A percentile compares a stretch with the other conserved stretches of the same genome.
Conservation (phyloP, 1,284 basidiomycete genomes). For the Rhodotorula sp. region DNA sequence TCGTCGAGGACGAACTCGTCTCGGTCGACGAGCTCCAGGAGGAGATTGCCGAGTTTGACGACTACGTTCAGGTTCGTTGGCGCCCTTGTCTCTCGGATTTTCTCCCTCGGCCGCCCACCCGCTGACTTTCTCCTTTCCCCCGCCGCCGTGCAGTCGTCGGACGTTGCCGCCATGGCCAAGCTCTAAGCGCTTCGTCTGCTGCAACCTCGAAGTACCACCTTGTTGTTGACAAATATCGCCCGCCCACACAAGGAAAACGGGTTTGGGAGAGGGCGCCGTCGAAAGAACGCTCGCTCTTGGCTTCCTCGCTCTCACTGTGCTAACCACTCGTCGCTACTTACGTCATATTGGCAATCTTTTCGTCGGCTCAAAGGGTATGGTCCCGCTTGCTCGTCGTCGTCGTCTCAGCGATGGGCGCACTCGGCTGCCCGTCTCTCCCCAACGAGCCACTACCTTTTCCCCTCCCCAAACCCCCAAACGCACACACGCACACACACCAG, state of each 20-base stretch:
- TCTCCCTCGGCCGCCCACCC: no score
- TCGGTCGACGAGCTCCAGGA: constrained; percentile 93
- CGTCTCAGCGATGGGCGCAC: background rate
- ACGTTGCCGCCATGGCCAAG: constrained; percentile 56
- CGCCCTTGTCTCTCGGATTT: no score
- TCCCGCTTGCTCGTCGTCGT: background rate
- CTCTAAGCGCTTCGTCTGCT: constrained; percentile 12
- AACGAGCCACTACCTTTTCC: no score
- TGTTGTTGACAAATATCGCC: background rate
- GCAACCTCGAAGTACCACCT: background rate
- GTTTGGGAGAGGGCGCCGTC: background rate
- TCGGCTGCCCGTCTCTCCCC: background rate
- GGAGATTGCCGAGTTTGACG: constrained; percentile 73
- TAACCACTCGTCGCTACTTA: background rate
- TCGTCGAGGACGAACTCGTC: constrained; percentile 95
- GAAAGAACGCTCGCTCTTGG: background rate
- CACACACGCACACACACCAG: constrained; percentile 1
- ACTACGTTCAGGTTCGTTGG: constrained; percentile 73
- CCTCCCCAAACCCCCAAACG: no score
- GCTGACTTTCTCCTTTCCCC: no score
- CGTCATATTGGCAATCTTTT: no score
- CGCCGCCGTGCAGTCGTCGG: constrained; percentile 60
- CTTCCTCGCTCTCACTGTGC: background rate
- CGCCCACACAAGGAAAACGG: constrained; percentile 1
- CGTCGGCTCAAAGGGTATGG: background rate